These are phyloP conservation scores for Wickerhamiella sorbophila DNA, from an alignment of 805 yeast genomes.

Conservation along the genomic window DNA sequence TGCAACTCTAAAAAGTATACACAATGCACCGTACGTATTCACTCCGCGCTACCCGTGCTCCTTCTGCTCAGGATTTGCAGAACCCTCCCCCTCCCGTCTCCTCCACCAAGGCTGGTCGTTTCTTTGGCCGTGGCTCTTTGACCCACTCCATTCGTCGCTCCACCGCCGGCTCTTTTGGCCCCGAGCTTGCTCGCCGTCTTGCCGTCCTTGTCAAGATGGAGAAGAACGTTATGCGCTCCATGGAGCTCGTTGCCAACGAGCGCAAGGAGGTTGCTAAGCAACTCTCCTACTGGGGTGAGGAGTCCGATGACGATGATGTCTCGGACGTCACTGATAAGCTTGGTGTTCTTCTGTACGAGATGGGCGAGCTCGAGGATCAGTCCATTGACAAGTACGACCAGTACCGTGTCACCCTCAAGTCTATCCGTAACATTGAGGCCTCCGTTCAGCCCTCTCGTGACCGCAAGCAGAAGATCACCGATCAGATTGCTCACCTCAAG, in stretches of 20 bases:
- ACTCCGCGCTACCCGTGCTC: conserved; percentile 86
- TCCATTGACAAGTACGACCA: conserved; percentile 97
- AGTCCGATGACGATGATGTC: conserved; percentile 83
- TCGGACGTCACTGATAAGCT: conserved; percentile 94
- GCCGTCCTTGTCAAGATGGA: conserved; percentile 90
- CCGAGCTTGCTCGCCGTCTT: conserved; percentile 84
- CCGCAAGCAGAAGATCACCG: conserved; percentile 94
- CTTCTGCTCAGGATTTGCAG: conserved; percentile 90
- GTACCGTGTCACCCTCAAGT: conserved; percentile 89
- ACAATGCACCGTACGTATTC: conserved; percentile 97
- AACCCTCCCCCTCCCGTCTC: conserved; percentile 94
- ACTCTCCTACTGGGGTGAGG: conserved; percentile 95
- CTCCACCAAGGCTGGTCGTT: conserved; percentile 65
- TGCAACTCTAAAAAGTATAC: conserved; percentile 2
- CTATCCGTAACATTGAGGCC: conserved; percentile 91
- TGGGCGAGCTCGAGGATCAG: conserved; percentile 96
- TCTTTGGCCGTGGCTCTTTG: conserved; percentile 68
- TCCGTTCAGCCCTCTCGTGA: conserved; percentile 97
- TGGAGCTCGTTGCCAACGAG: conserved; percentile 86
- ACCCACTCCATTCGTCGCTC: conserved; percentile 43
- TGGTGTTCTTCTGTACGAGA: conserved; percentile 88
- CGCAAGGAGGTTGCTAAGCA: conserved; percentile 95
- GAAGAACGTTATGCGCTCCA: conserved; percentile 86
- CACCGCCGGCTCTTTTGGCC: conserved; percentile 87
- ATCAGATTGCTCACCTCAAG: conserved; percentile 92